Evolutionary conservation across 2,329 filamentous ascomycete species (phyloP), one percentile per base, ranked within the genome.

Genomic region (Ophioceras dolichostomum): DNA sequence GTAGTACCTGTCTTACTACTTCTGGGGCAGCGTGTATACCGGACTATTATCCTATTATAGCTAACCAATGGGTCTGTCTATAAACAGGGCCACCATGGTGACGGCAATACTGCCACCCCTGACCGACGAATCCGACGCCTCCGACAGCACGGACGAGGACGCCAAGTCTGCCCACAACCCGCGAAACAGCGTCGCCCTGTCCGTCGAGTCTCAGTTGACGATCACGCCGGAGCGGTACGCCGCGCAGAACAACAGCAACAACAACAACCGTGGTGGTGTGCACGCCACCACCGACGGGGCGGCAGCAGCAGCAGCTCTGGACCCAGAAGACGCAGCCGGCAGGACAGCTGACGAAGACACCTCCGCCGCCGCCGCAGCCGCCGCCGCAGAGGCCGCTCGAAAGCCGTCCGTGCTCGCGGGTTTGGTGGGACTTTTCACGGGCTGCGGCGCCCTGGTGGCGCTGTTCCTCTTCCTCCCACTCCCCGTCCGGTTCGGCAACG

Each of bases 371-470:
- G 7, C 22, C 22, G 22, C 35, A 10, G 36, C 37, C 34, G 31
- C 45, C 43, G 28, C 49, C 45, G 47, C 53, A 46, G 32, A 41
- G n/a, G 48, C 39, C 20, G 46, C 48, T 13, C 58, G 59, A n/a
- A 70, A 70, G 43, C 67, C 73, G 2, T 68, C 70, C 1, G 64
- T 67, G 14, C 70, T 98, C 19, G 89, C 91, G 13, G 91, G 91
- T 0, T 77, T 88, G 36, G 91, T 98, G 5, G 91, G 91, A 4
- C 66, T 94, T 41, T 94, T 93, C 54, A 94, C 91, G 7, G 91
- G 91, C 18, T 85, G 84, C 49, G 91, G 91, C 42, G 91, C 91
- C 12, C 68, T 98, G 5, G 69, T 98, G 4, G 87, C 91, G 10
- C 65, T 98, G 21, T 59, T 67, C 0, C 51, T 91, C 24, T 96